These are phyloP conservation scores for Tylopilus cervinicoccineus DNA, from an alignment of 768 basidiomycete species.

Conservation along the genomic window DNA sequence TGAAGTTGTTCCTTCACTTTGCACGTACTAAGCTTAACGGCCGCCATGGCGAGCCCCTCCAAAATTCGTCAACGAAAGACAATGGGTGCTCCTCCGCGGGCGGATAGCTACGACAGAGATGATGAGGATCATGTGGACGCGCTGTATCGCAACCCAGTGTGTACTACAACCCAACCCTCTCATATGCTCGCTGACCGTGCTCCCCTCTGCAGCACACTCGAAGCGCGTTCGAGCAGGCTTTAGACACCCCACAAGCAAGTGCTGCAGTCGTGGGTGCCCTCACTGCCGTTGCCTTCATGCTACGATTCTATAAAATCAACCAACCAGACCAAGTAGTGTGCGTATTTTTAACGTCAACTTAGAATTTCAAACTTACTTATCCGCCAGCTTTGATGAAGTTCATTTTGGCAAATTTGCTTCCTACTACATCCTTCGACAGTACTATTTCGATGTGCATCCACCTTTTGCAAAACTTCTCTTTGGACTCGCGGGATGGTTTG, in stretches of 20 bases:
- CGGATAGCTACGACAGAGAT: conserved; percentile 32
- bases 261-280: conserved; percentile 56
- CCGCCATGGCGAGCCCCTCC: conserved; percentile 31
- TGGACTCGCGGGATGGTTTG: conserved; percentile 92
- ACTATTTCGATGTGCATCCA: conserved; percentile 99
- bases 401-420: conserved; percentile 98
- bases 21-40: conserved; percentile 7
- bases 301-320: conserved; percentile 93
- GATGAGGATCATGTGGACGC: conserved; percentile 52
- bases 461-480: conserved; percentile 95
- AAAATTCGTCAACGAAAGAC: conserved; percentile 30
- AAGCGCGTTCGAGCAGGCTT: conserved; percentile 54
- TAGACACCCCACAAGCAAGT: conserved; percentile 65
- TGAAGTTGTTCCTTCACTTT: conserved; percentile 1
- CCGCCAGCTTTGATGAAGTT: conserved; percentile 87
- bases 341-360: conserved; percentile 29
- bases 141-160: conserved; percentile 48
- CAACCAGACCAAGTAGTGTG: conserved; percentile 94
- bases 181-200: conserved; percentile 12
- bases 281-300: conserved; percentile 72
- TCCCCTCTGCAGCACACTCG: conserved; percentile 45
- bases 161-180: conserved; percentile 13
- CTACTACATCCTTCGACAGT: conserved; percentile 88
- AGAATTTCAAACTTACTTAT: conserved; percentile 4
- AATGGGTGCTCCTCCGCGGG: conserved; percentile 12